Evolutionary conservation across 495 filamentous ascomycete genomes (phyloP).

Genomic region (Hypoxylon crocopeplum): DNA sequence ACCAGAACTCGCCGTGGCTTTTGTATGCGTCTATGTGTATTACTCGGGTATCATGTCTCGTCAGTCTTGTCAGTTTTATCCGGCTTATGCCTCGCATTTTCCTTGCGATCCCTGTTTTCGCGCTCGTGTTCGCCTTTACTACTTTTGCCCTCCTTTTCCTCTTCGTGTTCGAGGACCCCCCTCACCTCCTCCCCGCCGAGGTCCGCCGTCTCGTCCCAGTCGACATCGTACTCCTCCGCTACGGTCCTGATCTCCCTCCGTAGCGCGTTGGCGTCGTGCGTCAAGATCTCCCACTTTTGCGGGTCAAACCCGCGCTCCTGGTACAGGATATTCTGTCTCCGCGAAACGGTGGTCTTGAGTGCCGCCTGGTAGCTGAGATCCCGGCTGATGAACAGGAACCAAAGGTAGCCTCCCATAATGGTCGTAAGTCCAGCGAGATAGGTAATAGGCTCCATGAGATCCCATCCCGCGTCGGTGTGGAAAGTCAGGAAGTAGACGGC

Average conservation of each 20-base stretch:
- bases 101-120: conserved; percentile 57
- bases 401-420: conserved; percentile 88
- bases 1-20: background rate
- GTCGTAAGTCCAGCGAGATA: conserved; percentile 84
- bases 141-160: conserved; percentile 48
- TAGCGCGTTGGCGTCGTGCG: conserved; percentile 83
- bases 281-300: conserved; percentile 74
- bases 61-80: conserved; percentile 39
- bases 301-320: conserved; percentile 75
- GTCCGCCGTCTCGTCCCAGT: conserved; percentile 86
- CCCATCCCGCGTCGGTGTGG: conserved; percentile 82
- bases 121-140: conserved; percentile 46
- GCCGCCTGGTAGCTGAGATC: conserved; percentile 86
- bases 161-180: conserved; percentile 71
- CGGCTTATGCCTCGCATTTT: conserved; percentile 53
- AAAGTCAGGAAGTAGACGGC: conserved; percentile 81
- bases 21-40: conserved; percentile 27
- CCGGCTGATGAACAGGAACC: conserved; percentile 92
- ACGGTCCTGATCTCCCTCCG: conserved; percentile 81
- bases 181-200: conserved; percentile 77
- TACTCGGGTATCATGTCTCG: conserved; percentile 32
- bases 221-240: conserved; percentile 89
- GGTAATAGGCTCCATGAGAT: conserved; percentile 89
- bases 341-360: conserved; percentile 82
- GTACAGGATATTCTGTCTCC: conserved; percentile 80